A percentile compares a stretch with the other conserved stretches of the same genome.
These are phyloP conservation scores for Evernia prunastri DNA, from an alignment of 495 filamentous ascomycete species.

Conservation along the genomic window DNA sequence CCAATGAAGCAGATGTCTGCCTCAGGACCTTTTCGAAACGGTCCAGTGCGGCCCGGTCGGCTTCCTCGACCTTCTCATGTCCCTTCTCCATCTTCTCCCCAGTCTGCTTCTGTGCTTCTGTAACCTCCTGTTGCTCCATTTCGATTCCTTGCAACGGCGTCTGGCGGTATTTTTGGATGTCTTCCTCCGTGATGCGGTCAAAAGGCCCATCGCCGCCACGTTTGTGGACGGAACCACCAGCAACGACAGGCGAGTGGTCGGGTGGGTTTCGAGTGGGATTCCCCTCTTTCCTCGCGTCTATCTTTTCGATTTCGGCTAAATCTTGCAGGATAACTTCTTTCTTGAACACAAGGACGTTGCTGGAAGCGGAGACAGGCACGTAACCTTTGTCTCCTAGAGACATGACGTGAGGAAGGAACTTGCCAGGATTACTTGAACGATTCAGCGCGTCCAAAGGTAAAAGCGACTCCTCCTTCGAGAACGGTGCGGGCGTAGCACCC, in stretches of 20 bases:
- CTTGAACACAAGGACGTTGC: conserved; percentile 66
- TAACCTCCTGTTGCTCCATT: neutral
- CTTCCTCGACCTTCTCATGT: neutral
- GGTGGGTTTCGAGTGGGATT: neutral
- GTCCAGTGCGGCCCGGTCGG: neutral
- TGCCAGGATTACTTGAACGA: conserved; percentile 61
- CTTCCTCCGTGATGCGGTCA: neutral
- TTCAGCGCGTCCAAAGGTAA: conserved; percentile 58
- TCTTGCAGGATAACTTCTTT: conserved; percentile 41
- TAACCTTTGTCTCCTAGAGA: conserved; percentile 61
- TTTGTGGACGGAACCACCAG: neutral
- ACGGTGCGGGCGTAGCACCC: conserved; percentile 50
- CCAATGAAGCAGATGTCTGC: neutral
- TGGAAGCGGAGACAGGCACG: conserved; percentile 63
- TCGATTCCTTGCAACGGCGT: neutral
- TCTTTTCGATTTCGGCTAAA: conserved; percentile 20
- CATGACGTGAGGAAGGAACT: conserved; percentile 64
- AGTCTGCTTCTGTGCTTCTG: neutral
- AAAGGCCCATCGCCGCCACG: neutral
- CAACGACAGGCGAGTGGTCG: neutral
- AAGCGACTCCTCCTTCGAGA: conserved; percentile 33
- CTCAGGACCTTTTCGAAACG: neutral
- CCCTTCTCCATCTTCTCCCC: neutral
- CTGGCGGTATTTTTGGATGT: neutral
- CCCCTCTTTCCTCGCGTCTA: conserved; percentile 3